Base-by-base conservation (phyloP, 164 flowering plant genomes). In the Kalanchoe fedtschenkoi region DNA sequence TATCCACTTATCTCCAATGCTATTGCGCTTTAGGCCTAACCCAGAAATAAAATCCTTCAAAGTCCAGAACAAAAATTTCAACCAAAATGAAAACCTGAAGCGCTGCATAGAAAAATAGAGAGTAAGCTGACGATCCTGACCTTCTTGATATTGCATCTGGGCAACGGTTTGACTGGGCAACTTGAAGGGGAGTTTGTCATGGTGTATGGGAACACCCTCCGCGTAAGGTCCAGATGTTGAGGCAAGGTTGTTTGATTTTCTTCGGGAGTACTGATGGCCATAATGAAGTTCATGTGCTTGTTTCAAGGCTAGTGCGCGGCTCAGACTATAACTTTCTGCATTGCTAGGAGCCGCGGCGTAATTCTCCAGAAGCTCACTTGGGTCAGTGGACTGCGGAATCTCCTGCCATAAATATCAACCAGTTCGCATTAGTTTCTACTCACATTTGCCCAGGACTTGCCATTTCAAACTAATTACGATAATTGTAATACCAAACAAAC, bases 191-290 rank as follows among this genome's bases (percentile, higher is more conserved):
- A 51, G 56, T 26, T 51, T 24, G 17, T 51, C 56, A 11, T 51
- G 17, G 16, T 11, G 56, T 15, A 26, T 17, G 26, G 30, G 56
- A 51, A 13, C 32, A 26, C 5, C 32, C 56, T 51, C 26, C 17
- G 10, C 32, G 14, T 51, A 51, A 24, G 56, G 33, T 24, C 32
- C 32, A 5, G 56, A 26, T 13, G 56, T 51, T 0, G 56, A 51
- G 5, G 56, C 56, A n/a, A 24, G 32, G 24, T 9, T 22, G 54
- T 47, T 26, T 51, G 56, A 51, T 51, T 29, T 51, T 51, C 56
- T 51, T 26, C 56, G 56, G 28, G 56, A 29, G 28, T 51, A 51
- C 56, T 51, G 56, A 51, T 51, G 56, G 56, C 56, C 32, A 26
- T 26, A 24, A 51, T 51, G 56, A 15, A 11, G 56, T 24, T 22